Evolutionary conservation across 208 protist genomes (phyloP).

Genomic region (Leptomonas pyrrhocoris): DNA sequence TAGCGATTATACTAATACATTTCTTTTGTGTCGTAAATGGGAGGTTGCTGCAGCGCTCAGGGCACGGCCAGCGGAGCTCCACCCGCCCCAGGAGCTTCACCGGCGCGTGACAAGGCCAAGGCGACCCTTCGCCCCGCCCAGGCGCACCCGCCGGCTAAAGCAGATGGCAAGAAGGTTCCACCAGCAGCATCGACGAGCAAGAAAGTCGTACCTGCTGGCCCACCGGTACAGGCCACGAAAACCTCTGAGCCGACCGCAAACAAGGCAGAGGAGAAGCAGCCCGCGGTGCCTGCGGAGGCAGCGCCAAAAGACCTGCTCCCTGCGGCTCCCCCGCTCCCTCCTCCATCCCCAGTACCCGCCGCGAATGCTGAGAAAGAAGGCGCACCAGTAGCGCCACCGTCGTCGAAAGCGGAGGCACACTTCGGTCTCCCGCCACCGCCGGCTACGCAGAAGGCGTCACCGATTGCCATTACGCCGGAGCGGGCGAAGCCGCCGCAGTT

Average conservation of each 20-base stretch:
- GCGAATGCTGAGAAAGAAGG: no score
- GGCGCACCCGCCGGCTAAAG: constrained; percentile 7
- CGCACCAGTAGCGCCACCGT: not conserved
- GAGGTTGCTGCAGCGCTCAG: constrained; percentile 15
- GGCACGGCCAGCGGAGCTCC: constrained; percentile 1
- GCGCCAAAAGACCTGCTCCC: not conserved
- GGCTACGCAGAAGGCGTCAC: not conserved
- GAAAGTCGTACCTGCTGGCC: not conserved
- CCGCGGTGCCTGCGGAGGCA: not conserved
- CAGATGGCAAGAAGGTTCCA: constrained; percentile 4
- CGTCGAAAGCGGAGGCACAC: constrained; percentile 4
- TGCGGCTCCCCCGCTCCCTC: not conserved
- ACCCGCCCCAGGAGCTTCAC: not conserved
- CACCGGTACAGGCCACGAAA: not conserved
- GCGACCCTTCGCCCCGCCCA: constrained; percentile 1
- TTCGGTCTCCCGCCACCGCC: not conserved
- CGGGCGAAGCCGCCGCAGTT: constrained; percentile 15
- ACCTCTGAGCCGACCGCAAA: not conserved
- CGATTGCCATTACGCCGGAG: constrained; percentile 21
- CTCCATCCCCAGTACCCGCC: not conserved
- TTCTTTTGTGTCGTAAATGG: constrained; percentile 5
- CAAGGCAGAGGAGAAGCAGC: not conserved
- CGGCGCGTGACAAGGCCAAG: constrained; percentile 7
- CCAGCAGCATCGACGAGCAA: not conserved
- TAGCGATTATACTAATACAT: no score